Evolutionary conservation across 192 early-diverging fungal species (phyloP).

Genomic region (Coemansia sp.): DNA sequence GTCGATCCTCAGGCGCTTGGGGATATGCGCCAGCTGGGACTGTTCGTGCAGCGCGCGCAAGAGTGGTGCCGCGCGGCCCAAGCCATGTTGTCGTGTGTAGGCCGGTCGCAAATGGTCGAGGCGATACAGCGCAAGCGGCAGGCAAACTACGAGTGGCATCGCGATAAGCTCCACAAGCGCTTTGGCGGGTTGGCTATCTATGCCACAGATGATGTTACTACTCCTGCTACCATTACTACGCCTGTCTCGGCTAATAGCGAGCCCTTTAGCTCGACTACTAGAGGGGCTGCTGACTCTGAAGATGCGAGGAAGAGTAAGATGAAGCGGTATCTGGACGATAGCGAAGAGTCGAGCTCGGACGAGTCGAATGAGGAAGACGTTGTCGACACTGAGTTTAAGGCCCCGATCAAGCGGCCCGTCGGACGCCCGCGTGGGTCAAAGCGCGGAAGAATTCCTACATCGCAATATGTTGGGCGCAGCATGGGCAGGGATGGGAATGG

Average conservation of each 20-base stretch:
- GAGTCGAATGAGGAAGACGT: background rate
- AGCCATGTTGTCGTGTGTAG: conserved; percentile 38
- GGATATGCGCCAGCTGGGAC: conserved; percentile 49
- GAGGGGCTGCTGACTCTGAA: background rate
- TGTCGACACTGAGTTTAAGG: background rate
- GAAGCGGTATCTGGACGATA: conserved; percentile 5
- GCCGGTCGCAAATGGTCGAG: conserved; percentile 28
- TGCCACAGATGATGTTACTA: background rate
- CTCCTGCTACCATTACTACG: background rate
- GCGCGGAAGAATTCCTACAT: background rate
- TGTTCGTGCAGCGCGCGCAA: conserved; percentile 48
- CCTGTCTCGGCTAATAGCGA: background rate
- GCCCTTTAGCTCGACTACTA: background rate
- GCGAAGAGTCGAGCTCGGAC: background rate
- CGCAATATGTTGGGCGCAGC: background rate
- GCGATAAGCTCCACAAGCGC: conserved; percentile 27
- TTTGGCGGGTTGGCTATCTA: conserved; percentile 19
- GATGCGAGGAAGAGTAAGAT: background rate
- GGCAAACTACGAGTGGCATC: conserved; percentile 37
- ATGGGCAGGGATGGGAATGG: background rate
- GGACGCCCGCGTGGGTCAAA: conserved; percentile 9
- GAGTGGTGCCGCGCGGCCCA: conserved; percentile 49
- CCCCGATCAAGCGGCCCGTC: conserved; percentile 1
- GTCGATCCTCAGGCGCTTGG: conserved; percentile 40
- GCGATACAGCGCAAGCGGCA: conserved; percentile 24